These are phyloP conservation scores for Marasmius oreades DNA, from an alignment of 1,284 basidiomycete genomes.

Conservation along the genomic window DNA sequence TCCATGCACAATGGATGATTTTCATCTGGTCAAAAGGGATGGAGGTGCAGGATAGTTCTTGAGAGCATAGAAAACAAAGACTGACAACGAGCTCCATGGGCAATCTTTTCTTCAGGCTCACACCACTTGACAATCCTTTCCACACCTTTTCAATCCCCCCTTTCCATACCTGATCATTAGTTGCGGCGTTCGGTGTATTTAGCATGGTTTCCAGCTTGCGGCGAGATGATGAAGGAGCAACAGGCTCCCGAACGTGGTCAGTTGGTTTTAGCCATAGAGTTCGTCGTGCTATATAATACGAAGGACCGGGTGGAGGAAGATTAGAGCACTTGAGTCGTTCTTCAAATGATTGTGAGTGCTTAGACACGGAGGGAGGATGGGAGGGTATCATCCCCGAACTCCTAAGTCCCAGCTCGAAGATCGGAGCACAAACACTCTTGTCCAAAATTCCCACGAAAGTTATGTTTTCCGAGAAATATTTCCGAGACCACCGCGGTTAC, in stretches of 20 bases:
- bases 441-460: too few relatives aligned
- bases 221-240: constrained; percentile 34
- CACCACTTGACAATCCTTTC: constrained; percentile 55
- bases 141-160: constrained; percentile 58
- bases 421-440: too few relatives aligned
- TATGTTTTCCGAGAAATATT: too few relatives aligned
- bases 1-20: constrained; percentile 68
- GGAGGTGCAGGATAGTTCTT: not conserved
- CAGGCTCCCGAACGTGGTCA: constrained; percentile 11
- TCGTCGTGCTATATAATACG: constrained; percentile 57
- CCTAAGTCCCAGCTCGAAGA: too few relatives aligned
- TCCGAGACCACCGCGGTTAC: not conserved
- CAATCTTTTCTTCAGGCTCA: constrained; percentile 50
- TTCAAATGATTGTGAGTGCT: constrained; percentile 31
- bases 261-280: constrained; percentile 48
- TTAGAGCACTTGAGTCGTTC: constrained; percentile 31
- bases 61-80: constrained; percentile 10
- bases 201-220: constrained; percentile 53
- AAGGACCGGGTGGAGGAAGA: constrained; percentile 61
- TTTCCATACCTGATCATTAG: constrained; percentile 53
- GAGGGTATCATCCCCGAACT: constrained; percentile 5
- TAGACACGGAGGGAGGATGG: not conserved
- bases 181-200: constrained; percentile 40
- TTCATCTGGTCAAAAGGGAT: constrained; percentile 47
- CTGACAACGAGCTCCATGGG: constrained; percentile 63